These are phyloP conservation scores for Hawksworthiomyces lignivorus DNA, from an alignment of 2,329 filamentous ascomycete genomes.

Conservation along the genomic window DNA sequence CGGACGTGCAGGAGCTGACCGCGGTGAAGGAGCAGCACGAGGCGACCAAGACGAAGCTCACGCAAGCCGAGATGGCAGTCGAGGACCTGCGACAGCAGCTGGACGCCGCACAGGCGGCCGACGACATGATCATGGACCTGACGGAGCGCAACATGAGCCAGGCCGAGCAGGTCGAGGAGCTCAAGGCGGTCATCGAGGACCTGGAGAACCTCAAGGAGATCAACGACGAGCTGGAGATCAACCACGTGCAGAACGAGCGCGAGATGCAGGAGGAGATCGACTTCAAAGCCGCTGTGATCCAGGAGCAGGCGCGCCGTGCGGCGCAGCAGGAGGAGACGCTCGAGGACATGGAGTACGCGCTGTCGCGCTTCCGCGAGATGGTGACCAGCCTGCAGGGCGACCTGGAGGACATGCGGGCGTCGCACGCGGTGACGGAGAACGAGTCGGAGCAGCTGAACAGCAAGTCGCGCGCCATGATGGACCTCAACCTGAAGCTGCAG, in stretches of 20 bases:
- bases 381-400: slow-evolving; percentile 80
- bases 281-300: slow-evolving; percentile 73
- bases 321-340: slow-evolving; percentile 70
- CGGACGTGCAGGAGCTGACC: slow-evolving; percentile 62
- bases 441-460: slow-evolving; percentile 86
- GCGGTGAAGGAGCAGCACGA: slow-evolving; percentile 62
- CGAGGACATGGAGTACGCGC: slow-evolving; percentile 83
- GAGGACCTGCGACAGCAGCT: slow-evolving; percentile 87
- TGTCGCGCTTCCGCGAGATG: slow-evolving; percentile 81
- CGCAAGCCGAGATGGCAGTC: slow-evolving; percentile 64
- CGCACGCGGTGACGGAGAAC: slow-evolving; percentile 83
- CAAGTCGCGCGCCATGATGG: slow-evolving; percentile 89
- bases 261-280: slow-evolving; percentile 92
- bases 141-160: slow-evolving; percentile 80
- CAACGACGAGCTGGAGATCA: slow-evolving; percentile 88
- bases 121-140: slow-evolving; percentile 90
- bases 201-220: slow-evolving; percentile 85
- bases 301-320: slow-evolving; percentile 69
- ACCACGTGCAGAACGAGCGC: slow-evolving; percentile 87
- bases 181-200: slow-evolving; percentile 75
- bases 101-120: slow-evolving; percentile 77
- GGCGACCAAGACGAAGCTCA: slow-evolving; percentile 62
- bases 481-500: slow-evolving; percentile 90
- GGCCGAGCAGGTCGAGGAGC: slow-evolving; percentile 73
- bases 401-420: slow-evolving; percentile 85